A percentile compares a stretch with the other conserved stretches of the same genome.
phyloP scores from a whole-genome alignment of 108 stramenopile species.

The Cylindrotheca closterium region DNA sequence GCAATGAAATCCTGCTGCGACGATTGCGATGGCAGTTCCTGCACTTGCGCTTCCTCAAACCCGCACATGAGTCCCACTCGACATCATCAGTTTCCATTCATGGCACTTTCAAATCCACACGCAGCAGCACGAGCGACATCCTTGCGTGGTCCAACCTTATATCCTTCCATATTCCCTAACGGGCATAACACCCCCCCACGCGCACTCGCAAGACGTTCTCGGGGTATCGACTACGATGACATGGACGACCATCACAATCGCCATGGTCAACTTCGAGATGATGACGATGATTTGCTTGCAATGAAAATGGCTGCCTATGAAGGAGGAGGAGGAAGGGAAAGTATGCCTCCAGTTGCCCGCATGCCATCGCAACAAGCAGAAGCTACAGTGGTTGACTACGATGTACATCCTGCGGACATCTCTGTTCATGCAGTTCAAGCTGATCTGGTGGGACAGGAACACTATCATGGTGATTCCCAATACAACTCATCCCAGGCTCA shows the following conservation, averaged over 20 bases:
- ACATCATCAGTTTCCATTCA: too few relatives aligned
- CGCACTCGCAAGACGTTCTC: too few relatives aligned
- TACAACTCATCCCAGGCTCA: too few relatives aligned
- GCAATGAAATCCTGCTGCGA: neutral
- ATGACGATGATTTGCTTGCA: slow-evolving; percentile 7
- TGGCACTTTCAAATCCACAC: neutral
- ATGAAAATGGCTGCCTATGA: slow-evolving; percentile 15
- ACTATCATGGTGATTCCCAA: slow-evolving; percentile 1
- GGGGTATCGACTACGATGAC: too few relatives aligned
- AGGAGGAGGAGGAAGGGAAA: neutral
- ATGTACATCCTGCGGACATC: slow-evolving; percentile 35
- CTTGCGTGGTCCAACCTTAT: neutral
- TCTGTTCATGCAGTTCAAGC: slow-evolving; percentile 27
- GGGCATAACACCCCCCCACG: too few relatives aligned
- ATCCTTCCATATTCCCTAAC: too few relatives aligned
- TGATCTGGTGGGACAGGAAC: slow-evolving; percentile 30
- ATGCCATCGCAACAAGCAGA: slow-evolving; percentile 22
- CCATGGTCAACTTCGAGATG: neutral
- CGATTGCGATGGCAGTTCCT: too few relatives aligned
- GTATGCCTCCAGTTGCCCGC: neutral
- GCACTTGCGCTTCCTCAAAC: too few relatives aligned
- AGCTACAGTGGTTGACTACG: slow-evolving; percentile 27
- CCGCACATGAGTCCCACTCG: too few relatives aligned
- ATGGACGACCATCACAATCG: neutral
- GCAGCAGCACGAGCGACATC: neutral